Evolutionary conservation across 169 alveolate species (phyloP).

Genomic region (Cystoisospora suis): DNA sequence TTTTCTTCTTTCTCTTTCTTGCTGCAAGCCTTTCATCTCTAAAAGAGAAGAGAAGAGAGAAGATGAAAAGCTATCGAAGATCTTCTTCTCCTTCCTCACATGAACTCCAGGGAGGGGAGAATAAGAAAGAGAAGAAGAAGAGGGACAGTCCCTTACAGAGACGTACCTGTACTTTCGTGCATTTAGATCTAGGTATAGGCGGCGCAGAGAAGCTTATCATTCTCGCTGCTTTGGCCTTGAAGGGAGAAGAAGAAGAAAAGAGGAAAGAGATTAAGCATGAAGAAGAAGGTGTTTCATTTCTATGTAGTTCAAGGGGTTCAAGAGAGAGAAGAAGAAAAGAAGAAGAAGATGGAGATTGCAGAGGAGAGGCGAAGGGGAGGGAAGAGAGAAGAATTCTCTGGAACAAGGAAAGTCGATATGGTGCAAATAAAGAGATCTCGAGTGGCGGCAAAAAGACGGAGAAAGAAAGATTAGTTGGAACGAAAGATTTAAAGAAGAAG

Average conservation of each 20-base stretch:
- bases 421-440: too few relatives aligned
- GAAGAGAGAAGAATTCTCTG: too few relatives aligned
- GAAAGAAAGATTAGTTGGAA: too few relatives aligned
- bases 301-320: not conserved
- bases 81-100: too few relatives aligned
- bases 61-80: not conserved
- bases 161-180: constrained; percentile 79
- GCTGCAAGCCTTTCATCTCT: not conserved
- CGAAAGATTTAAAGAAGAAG: constrained; percentile 45
- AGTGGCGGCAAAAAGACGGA: too few relatives aligned
- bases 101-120: too few relatives aligned
- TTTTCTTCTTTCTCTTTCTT: not conserved
- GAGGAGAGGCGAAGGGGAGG: too few relatives aligned
- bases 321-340: not conserved
- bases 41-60: not conserved
- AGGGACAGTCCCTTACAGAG: not conserved
- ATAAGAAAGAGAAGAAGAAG: too few relatives aligned
- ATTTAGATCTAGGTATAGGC: constrained; percentile 94
- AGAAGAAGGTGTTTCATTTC: too few relatives aligned
- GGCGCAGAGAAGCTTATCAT: constrained; percentile 94
- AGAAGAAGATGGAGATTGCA: not conserved
- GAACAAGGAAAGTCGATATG: too few relatives aligned
- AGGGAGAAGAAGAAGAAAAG: not conserved
- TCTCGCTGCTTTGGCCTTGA: constrained; percentile 86
- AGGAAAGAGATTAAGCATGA: not conserved